These are phyloP conservation scores for Zygosaccharomyces lentus DNA, from an alignment of 805 yeast species.

Conservation along the genomic window DNA sequence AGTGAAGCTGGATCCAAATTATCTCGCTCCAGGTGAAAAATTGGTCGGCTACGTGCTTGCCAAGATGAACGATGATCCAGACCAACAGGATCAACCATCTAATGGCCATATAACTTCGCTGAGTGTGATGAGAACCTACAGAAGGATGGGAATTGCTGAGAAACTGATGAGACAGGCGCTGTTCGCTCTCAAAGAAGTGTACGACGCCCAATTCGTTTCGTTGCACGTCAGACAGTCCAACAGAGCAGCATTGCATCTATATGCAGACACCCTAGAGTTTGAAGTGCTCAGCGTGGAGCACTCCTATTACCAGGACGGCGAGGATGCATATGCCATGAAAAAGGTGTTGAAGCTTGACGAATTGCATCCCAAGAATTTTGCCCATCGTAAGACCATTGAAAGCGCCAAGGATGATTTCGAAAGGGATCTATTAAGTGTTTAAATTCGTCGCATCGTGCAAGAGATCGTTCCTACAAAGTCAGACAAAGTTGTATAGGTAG, in stretches of 20 bases:
- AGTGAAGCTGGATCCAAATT: constrained; percentile 57
- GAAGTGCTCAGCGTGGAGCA: constrained; percentile 78
- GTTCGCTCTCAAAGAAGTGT: constrained; percentile 74
- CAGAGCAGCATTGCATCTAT: constrained; percentile 88
- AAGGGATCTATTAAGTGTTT: constrained; percentile 39
- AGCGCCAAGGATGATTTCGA: constrained; percentile 53
- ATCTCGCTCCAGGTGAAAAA: constrained; percentile 62
- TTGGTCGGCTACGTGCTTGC: constrained; percentile 95
- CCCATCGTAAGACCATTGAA: constrained; percentile 34
- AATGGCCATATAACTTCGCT: constrained; percentile 94
- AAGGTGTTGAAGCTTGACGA: constrained; percentile 59
- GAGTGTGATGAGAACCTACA: constrained; percentile 91
- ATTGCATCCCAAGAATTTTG: constrained; percentile 54
- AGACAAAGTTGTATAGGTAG: constrained; percentile 64
- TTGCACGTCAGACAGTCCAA: constrained; percentile 92
- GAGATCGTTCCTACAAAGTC: constrained; percentile 19
- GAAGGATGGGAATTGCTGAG: constrained; percentile 93
- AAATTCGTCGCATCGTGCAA: constrained; percentile 7
- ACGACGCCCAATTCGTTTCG: constrained; percentile 77
- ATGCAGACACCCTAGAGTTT: constrained; percentile 78
- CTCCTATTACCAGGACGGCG: constrained; percentile 94
- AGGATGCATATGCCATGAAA: constrained; percentile 95
- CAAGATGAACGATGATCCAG: constrained; percentile 94
- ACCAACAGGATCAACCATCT: constrained; percentile 63
- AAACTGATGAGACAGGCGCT: constrained; percentile 82